Evolutionary conservation across 805 yeast species (phyloP), one percentile per base, ranked within the genome.

Genomic region (Myxozyma lipomycoides): DNA sequence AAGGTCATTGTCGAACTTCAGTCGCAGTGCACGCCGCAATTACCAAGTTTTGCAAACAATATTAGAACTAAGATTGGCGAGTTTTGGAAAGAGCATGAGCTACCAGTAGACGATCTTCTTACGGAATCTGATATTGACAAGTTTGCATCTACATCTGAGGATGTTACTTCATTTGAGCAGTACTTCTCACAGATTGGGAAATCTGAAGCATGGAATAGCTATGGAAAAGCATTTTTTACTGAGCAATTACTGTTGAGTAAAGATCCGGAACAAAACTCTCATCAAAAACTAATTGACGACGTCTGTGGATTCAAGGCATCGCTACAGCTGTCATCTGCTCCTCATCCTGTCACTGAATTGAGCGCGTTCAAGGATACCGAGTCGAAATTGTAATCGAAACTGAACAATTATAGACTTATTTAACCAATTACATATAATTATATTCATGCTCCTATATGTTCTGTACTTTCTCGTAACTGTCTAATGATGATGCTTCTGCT

Each of bases 1-100:
- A 77, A 70, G 61, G 63, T 83, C 21, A 74, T 81, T 24, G 75
- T 85, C 17, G 86, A 84, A 62, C 72, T 89, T 63, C 76, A 79
- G 61, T 79, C 95, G 3, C 82, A 77, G 37, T 41, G 48, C 37
- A 49, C 70, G 56, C 53, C 60, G 59, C 26, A 40, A 26, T 34
- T 45, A 40, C 55, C 47, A 36, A 50, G 26, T 40, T 51, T 46
- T 30, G 22, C 40, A 19, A 32, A 23, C 25, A 46, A 32, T 4
- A 41, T 42, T 42, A 45, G 46, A 37, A 4, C 47, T 9, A 45
- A 45, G 35, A 22, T 53, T 22, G 32, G 41, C 3, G 58, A 45
- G 18, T 46, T 49, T 18, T 49, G 55, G 55, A 52, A 43, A 21
- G 28, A 35, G 25, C 24, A 37, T n/a, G 49, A 44, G n/a, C 37